These are phyloP conservation scores for Sporothrix brasiliensis DNA, from an alignment of 2,329 filamentous ascomycete genomes.

Conservation along the genomic window DNA sequence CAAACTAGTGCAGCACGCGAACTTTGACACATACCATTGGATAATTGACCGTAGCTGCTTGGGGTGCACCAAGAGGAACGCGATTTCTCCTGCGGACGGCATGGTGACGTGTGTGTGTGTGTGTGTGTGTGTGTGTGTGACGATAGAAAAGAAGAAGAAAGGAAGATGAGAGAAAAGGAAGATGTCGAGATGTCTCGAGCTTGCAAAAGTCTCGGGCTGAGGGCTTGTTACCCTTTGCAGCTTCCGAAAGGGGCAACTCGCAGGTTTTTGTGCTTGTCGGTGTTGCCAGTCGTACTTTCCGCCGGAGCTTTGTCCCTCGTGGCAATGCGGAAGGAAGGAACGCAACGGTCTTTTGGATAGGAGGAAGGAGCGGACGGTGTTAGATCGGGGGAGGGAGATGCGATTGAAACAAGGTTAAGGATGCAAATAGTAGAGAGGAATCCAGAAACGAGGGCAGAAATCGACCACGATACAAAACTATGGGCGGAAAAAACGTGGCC, in stretches of 20 bases:
- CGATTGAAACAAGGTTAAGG: background rate
- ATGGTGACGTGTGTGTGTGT: constrained; percentile 51
- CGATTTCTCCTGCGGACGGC: constrained; percentile 55
- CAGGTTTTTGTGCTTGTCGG: constrained; percentile 22
- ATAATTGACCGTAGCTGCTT: constrained; percentile 78
- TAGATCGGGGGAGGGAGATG: background rate
- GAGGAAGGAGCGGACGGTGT: constrained; percentile 2
- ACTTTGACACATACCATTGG: constrained; percentile 71
- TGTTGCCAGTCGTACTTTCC: constrained; percentile 4
- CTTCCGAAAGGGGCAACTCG: constrained; percentile 16
- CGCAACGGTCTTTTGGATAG: background rate
- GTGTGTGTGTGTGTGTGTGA: constrained; percentile 28
- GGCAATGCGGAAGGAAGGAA: background rate
- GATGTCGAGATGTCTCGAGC: background rate
- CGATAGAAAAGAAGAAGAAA: background rate
- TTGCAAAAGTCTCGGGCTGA: background rate
- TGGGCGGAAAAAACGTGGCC: constrained; percentile 24
- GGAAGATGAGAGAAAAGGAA: background rate
- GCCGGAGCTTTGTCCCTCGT: constrained; percentile 18
- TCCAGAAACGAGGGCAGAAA: constrained; percentile 10
- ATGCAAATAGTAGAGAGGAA: constrained; percentile 9
- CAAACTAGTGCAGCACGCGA: constrained; percentile 23
- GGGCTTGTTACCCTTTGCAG: constrained; percentile 6
- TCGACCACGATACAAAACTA: background rate
- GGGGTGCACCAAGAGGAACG: constrained; percentile 77